Percentiles rank a stretch among this genome's conserved stretches.
Conservation (phyloP, 148 eudicot genomes). For the Dysphania ambrosioides region DNA sequence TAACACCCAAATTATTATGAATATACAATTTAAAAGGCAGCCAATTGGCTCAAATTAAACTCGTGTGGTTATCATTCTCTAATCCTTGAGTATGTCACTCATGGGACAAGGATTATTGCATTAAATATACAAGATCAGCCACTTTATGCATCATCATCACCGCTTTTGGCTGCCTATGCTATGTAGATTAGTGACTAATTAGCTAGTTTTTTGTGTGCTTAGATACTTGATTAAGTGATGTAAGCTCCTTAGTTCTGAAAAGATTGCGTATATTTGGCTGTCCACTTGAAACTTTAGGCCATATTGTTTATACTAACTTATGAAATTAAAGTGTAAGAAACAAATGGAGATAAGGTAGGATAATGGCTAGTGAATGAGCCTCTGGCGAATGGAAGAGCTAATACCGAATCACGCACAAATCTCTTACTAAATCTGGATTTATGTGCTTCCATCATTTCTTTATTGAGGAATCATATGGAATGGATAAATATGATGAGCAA, state of each 20-base stretch:
- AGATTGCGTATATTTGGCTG: slow-evolving; percentile 20
- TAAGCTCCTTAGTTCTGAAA: background rate
- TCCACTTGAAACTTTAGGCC: slow-evolving; percentile 2
- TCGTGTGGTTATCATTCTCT: slow-evolving; percentile 5
- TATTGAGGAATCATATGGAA: background rate
- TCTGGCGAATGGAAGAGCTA: background rate
- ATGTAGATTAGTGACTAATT: background rate
- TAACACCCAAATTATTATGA: background rate
- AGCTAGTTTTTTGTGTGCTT: slow-evolving; percentile 15
- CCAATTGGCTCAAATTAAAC: background rate
- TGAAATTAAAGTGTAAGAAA: background rate
- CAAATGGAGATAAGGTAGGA: slow-evolving; percentile 10
- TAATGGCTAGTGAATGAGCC: background rate
- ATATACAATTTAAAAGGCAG: background rate
- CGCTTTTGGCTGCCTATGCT: background rate
- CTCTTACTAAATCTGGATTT: too few species aligned
- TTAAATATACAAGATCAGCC: slow-evolving; percentile 2
- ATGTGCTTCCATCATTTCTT: background rate
- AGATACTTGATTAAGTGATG: slow-evolving; percentile 4
- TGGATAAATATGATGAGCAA: slow-evolving; percentile 16
- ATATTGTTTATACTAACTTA: slow-evolving; percentile 6
- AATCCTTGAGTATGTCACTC: background rate
- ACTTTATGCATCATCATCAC: background rate
- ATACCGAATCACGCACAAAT: too few species aligned
- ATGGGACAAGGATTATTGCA: background rate